Evolutionary conservation across 2,329 filamentous ascomycete species (phyloP), one percentile per base, ranked within the genome.

Genomic region (Venturiaceae sp.): DNA sequence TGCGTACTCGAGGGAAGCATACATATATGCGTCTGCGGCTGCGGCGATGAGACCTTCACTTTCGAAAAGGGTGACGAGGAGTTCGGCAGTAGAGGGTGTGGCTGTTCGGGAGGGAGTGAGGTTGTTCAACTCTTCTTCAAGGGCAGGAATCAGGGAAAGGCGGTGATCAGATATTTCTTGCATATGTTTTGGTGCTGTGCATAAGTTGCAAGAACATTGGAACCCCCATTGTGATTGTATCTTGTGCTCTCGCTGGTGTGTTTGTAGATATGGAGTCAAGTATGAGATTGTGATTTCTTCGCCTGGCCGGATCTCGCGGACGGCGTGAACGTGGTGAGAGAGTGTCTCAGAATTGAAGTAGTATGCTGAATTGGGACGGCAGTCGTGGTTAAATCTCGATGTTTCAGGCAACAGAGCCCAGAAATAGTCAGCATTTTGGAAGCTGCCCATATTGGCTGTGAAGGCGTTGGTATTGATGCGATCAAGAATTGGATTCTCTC

Each of bases 201-300:
- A 76, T 13, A 69, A 64, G 0, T 63, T 59, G 58, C 74, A 76
- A 13, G 66, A 64, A 62, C 74, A 76, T 8, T 62, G 34, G 60
- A 76, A 76, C 3, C 70, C 69, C 74, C 74, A 76, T 53, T 66
- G 64, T 13, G 65, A 62, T 3, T 64, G 58, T 1, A 75, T 65
- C 9, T 63, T 63, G 34, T 63, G 58, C 39, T 70, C 67, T 5
- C 74, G 66, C 33, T 65, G 64, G 3, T 63, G 53, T 6, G 63
- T 3, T 68, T 61, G 58, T 71, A 71, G 6, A 73, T 62, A 16
- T 67, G 64, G 39, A 65, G 68, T 47, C 16, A 53, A 14, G 16
- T 59, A 32, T n/a, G 70, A 68, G 33, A 75, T 66, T 11, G 72
- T 74, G 11, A 76, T 68, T 62, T 76, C 74, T 60, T 76, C 74